phyloP scores from a whole-genome alignment of 192 early-diverging fungal species.

The Dissophora globulifera region DNA sequence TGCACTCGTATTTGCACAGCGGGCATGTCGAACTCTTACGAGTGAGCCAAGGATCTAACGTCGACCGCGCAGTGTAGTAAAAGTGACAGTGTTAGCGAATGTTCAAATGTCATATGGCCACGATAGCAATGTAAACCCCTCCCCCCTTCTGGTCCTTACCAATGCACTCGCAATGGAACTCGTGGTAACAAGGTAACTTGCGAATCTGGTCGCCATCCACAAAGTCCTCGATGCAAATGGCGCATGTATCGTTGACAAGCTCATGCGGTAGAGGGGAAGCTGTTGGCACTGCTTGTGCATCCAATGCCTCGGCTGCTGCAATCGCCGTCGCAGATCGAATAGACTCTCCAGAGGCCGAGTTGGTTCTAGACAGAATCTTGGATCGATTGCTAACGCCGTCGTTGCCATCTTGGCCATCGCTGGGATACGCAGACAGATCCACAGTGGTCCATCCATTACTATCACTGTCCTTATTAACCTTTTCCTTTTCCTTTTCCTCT shows the following conservation, averaged over 20 bases:
- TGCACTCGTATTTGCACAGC: constrained; percentile 54
- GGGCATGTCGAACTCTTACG: constrained; percentile 56
- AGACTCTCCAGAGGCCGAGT: constrained; percentile 25
- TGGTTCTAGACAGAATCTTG: background rate
- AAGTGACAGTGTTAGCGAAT: no score
- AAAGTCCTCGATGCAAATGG: constrained; percentile 58
- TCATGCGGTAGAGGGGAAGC: background rate
- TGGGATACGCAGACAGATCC: no score
- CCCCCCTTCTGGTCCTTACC: constrained; percentile 35
- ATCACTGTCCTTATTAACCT: no score
- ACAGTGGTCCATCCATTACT: no score
- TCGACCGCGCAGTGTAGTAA: background rate
- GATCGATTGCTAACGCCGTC: background rate
- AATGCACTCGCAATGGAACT: constrained; percentile 55
- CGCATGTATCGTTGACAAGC: constrained; percentile 45
- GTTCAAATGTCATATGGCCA: no score
- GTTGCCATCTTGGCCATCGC: background rate
- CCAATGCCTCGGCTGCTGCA: constrained; percentile 29
- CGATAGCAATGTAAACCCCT: background rate
- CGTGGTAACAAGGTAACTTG: constrained; percentile 49
- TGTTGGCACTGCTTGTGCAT: background rate
- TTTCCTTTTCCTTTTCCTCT: background rate
- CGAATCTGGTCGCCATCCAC: constrained; percentile 48
- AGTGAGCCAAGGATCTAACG: constrained; percentile 53
- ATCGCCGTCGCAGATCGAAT: constrained; percentile 28